Evolutionary conservation across 352 stramenopile genomes (phyloP), one percentile per base, ranked within the genome.

Genomic region (Aphanomyces astaci): DNA sequence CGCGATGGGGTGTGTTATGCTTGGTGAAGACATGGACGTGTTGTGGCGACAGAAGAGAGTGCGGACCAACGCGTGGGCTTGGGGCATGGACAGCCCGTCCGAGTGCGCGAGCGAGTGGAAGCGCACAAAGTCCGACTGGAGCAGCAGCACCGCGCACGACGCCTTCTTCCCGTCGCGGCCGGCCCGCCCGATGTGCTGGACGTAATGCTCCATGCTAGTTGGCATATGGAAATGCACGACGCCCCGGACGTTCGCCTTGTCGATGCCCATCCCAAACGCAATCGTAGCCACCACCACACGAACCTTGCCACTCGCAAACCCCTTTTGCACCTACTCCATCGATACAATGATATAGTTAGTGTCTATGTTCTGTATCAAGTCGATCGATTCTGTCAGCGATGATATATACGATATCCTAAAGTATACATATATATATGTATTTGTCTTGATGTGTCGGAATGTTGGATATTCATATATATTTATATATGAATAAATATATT

Each of bases 261-360:
- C 96, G 63, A 99, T 99, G 59, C 97, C 97, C 84, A 99, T 97
- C 10, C 96, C 96, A 72, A 99, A 99, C 1, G 96, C 96, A 66
- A 99, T 92, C 11, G 97, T 99, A 3, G 97, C 97, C 71, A 98
- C 94, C 54, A 98, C 89, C 30, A 98, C 83, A 32, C 84, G 82
- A 25, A 94, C 80, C 55, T 82, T 74, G 5, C 95, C 95, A 66
- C 83, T 76, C 48, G 97, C 78, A 70, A 99, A 99, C 22, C 83
- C 79, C 17, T 67, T 78, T 0, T 82, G 83, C 3, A 64, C 56
- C 56, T 64, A 52, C 40, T 5, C 25, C 32, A 43, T n/a, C n/a
- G n/a, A n/a, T n/a, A n/a, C n/a, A n/a, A n/a, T n/a, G n/a, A n/a
- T n/a, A n/a, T n/a, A n/a, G n/a, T n/a, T n/a, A n/a, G n/a, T n/a